Evolutionary conservation across 2,329 filamentous ascomycete species (phyloP).

Genomic region (Lasiodiplodia hormozganensis): DNA sequence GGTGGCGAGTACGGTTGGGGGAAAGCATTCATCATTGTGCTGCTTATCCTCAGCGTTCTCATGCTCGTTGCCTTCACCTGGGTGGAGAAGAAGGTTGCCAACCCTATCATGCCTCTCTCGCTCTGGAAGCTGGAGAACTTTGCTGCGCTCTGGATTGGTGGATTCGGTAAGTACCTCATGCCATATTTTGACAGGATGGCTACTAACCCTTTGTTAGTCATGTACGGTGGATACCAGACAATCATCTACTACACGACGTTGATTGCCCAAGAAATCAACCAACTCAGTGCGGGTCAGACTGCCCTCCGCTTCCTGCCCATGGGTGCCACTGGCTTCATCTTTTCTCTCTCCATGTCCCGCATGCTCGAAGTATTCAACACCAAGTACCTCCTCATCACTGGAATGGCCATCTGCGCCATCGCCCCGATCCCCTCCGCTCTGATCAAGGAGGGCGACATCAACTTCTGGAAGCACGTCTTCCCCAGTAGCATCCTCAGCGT

Average conservation of each 20-base stretch:
- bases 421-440: conserved; percentile 46
- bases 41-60: conserved; percentile 48
- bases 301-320: conserved; percentile 52
- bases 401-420: conserved; percentile 45
- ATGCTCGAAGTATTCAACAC: conserved; percentile 48
- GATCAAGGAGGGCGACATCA: conserved; percentile 34
- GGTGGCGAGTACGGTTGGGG: conserved; percentile 56
- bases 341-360: conserved; percentile 30
- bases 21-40: conserved; percentile 53
- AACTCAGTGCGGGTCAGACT: conserved; percentile 48
- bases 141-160: conserved; percentile 54
- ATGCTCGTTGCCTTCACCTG: conserved; percentile 49
- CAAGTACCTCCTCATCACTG: conserved; percentile 46
- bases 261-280: conserved; percentile 50
- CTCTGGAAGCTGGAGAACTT: conserved; percentile 57
- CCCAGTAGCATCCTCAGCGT: conserved; percentile 50
- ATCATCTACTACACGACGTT: conserved; percentile 53
- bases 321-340: conserved; percentile 49
- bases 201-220: conserved; percentile 32
- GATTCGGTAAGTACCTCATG: conserved; percentile 43
- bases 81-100: conserved; percentile 53
- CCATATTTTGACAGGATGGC: too few relatives aligned
- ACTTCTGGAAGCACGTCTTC: conserved; percentile 49
- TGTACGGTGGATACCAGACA: conserved; percentile 53
- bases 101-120: conserved; percentile 55